Base-by-base conservation (phyloP, 768 basidiomycete species). In the Panellus pusillus region DNA sequence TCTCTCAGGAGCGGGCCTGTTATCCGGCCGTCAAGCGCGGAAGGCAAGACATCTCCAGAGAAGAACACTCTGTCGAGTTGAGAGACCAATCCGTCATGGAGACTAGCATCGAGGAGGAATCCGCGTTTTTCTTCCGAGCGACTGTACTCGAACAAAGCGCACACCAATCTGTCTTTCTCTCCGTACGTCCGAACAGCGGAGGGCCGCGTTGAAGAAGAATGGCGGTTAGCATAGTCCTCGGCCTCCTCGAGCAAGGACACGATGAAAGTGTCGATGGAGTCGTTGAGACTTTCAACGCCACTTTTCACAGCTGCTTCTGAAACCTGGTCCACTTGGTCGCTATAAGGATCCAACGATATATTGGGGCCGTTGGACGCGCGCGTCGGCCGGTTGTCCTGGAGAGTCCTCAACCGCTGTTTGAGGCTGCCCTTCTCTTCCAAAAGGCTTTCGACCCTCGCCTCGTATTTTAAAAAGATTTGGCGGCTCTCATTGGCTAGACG, bases 51-150 rank as follows among this genome's bases (percentile, higher is more conserved):
- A 9, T 55, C 50, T 32, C 51, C 50, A 1, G 50, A 46, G 40
- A 58, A 61, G 40, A 61, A 55, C 1, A 59, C 14, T 2, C 1
- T 20, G 19, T 61, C 14, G 29, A 63, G 46, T 31, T 45, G 27
- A 5, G 9, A 9, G 18, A 61, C n/a, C 9, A 59, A 35, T 4
- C 12, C 14, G 18, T 55, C 40, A 39, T 63, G 62, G 20, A 59
- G 29, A 14, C 17, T 18, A 4, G 62, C 62, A 24, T 63, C 62
- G n/a, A 63, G 51, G 17, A 63, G 35, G 15, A 63, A 55, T 35
- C 60, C 60, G 9, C 62, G 60, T 11, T 48, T 52, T 31, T 61
- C 60, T 44, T 58, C 49, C 41, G 8, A 18, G 2, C 42, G 15
- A 32, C 45, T 31, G 50, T 52, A 24, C 42, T 44, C 29, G 19